Conservation (phyloP, 805 yeast species). For the Metschnikowia amazonensis region DNA sequence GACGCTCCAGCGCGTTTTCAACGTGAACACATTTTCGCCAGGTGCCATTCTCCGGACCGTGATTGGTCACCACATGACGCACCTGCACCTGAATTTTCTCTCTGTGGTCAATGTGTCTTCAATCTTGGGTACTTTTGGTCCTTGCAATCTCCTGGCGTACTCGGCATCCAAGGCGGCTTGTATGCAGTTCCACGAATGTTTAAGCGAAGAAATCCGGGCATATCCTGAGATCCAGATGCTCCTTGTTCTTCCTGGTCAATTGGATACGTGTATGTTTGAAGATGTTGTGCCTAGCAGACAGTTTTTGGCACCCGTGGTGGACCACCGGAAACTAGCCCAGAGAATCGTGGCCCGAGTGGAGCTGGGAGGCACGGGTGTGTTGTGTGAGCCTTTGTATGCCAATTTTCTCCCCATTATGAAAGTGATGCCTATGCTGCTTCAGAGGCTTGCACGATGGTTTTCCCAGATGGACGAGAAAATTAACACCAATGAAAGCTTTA, state of each 20-base stretch:
- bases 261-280: slow-evolving; percentile 45
- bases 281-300: slow-evolving; percentile 40
- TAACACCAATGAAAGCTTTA: not conserved
- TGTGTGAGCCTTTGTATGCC: slow-evolving; percentile 47
- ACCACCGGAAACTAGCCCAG: slow-evolving; percentile 34
- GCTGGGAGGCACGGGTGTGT: slow-evolving; percentile 39
- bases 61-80: slow-evolving; percentile 20
- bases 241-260: slow-evolving; percentile 49
- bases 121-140: slow-evolving; percentile 47
- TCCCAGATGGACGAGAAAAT: slow-evolving; percentile 39
- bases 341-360: slow-evolving; percentile 30
- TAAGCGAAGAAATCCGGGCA: slow-evolving; percentile 35
- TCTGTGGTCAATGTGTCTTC: slow-evolving; percentile 45
- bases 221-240: slow-evolving; percentile 28
- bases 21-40: slow-evolving; percentile 32
- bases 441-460: slow-evolving; percentile 31
- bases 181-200: slow-evolving; percentile 42
- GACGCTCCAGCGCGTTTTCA: slow-evolving; percentile 24
- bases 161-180: slow-evolving; percentile 48
- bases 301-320: slow-evolving; percentile 49
- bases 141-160: slow-evolving; percentile 45
- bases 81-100: slow-evolving; percentile 13
- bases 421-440: slow-evolving; percentile 39
- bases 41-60: slow-evolving; percentile 24
- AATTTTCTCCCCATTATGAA: slow-evolving; percentile 42